Conservation (phyloP, 805 yeast genomes). For the Teunomyces cretensis region DNA sequence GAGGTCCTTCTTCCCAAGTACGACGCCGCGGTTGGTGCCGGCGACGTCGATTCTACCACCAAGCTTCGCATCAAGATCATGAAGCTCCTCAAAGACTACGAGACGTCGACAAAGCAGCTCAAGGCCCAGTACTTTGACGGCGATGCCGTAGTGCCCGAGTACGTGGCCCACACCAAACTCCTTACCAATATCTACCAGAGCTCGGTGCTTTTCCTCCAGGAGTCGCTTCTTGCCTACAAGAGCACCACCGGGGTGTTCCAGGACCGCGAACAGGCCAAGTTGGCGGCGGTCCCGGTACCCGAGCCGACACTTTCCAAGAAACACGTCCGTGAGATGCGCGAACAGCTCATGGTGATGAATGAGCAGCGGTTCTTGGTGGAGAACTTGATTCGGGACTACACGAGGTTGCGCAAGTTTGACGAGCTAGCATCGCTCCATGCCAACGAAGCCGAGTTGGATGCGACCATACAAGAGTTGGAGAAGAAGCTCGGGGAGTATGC, state of each 20-base stretch:
- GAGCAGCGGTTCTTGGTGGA: conserved; percentile 79
- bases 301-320: conserved; percentile 38
- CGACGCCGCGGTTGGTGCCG: conserved; percentile 12
- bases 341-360: conserved; percentile 79
- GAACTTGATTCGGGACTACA: conserved; percentile 60
- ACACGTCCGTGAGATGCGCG: conserved; percentile 60
- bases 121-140: conserved; percentile 17
- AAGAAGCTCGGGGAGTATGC: conserved; percentile 54
- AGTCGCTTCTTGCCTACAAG: conserved; percentile 62
- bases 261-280: conserved; percentile 23
- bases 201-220: conserved; percentile 62
- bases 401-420: conserved; percentile 70
- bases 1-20: conserved; percentile 21
- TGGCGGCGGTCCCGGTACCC: conserved; percentile 9
- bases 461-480: conserved; percentile 48
- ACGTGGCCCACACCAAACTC: conserved; percentile 20
- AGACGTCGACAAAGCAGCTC: conserved; percentile 23
- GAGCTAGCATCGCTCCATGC: conserved; percentile 61
- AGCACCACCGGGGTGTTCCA: conserved; percentile 51
- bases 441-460: conserved; percentile 57
- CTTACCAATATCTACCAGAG: conserved; percentile 56
- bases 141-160: conserved; percentile 13
- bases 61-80: conserved; percentile 23
- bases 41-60: conserved; percentile 14
- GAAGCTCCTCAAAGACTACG: conserved; percentile 32